Base-by-base conservation (phyloP, 208 protist genomes). In the Plasmodiophora brassicae region DNA sequence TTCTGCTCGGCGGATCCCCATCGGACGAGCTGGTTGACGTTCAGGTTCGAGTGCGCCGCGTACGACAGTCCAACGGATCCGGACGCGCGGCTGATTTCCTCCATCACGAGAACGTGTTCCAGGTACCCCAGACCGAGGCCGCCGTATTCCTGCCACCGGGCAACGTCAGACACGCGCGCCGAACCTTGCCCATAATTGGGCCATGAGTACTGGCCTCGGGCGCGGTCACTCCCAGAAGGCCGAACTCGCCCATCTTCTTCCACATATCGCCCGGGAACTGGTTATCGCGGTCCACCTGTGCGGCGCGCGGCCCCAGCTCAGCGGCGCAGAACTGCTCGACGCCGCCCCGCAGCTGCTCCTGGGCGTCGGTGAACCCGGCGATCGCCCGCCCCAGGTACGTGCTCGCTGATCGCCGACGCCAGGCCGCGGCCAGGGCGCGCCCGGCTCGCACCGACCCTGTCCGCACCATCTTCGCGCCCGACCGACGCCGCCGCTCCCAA, bases 221-320 rank as follows among this genome's bases (percentile, higher is more conserved):
- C n/a, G 96, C 93, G 0, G 97, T 98, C 35, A 98, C 94, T 35
- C 97, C 97, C n/a, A 97, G 93, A 41, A 98, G 87, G 10, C 96
- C 97, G 28, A 97, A 87, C n/a, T 97, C 95, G 44, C 95, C 97
- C 1, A 97, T 89, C 84, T 97, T 94, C 10, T 92, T 91, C 93
- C 97, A 98, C 38, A 98, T 92, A 22, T 97, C 38, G 88, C 1
- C 87, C 44, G 41, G 84, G 45, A 94, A 94, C 1, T 54, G 71
- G 84, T 94, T 95, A 22, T 91, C 88, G 10, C 72, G 43, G 87
- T 95, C 94, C 1, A 94, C 90, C n/a, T 93, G 46, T 1, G 35
- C 86, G 10, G 94, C 94, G 1, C 89, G 89, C 0, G 94, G 94
- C 0, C 91, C 92, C 0, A 95, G 84, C 57, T 95, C 91, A 1